Percentiles rank a stretch among this genome's conserved stretches.
Evolutionary conservation across 2,329 filamentous ascomycete species (phyloP).

Genomic region (Dissoconium aciculare): DNA sequence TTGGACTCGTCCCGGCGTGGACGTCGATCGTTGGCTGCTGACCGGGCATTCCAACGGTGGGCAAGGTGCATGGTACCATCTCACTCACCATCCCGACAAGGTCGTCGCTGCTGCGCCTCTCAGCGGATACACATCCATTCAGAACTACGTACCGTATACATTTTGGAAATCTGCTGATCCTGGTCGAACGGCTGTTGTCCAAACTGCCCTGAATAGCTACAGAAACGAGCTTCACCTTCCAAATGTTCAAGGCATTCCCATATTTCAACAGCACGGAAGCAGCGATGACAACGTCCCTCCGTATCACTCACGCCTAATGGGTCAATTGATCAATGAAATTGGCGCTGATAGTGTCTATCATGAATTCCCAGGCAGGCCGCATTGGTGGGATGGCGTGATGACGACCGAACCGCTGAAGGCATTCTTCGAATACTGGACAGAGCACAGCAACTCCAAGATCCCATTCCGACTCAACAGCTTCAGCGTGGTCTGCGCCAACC

Average conservation of each 20-base stretch:
- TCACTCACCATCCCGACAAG: conserved; percentile 42
- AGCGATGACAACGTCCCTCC: conserved; percentile 44
- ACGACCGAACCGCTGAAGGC: conserved; percentile 34
- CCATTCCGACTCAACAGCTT: conserved; percentile 27
- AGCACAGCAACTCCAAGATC: conserved; percentile 8
- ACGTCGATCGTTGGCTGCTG: conserved; percentile 37
- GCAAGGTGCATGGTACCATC: conserved; percentile 43
- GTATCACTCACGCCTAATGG: conserved; percentile 42
- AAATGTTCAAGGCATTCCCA: conserved; percentile 38
- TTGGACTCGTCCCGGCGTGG: conserved; percentile 36
- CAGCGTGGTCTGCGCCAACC: conserved; percentile 35
- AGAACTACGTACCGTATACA: conserved; percentile 43
- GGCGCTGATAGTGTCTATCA: conserved; percentile 32
- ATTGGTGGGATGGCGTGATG: conserved; percentile 43
- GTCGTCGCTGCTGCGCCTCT: conserved; percentile 42
- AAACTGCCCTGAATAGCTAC: conserved; percentile 37
- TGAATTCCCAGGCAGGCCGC: conserved; percentile 35
- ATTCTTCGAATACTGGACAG: conserved; percentile 33
- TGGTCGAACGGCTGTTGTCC: conserved; percentile 32
- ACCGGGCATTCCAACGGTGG: conserved; percentile 46
- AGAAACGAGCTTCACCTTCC: conserved; percentile 40
- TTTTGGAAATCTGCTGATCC: conserved; percentile 43
- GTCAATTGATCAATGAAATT: conserved; percentile 32
- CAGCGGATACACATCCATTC: conserved; percentile 44
- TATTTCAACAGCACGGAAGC: conserved; percentile 43